A percentile compares a stretch with the other conserved stretches of the same genome.
Conservation (phyloP, 2,329 filamentous ascomycete genomes). For the Penicillium polonicum region DNA sequence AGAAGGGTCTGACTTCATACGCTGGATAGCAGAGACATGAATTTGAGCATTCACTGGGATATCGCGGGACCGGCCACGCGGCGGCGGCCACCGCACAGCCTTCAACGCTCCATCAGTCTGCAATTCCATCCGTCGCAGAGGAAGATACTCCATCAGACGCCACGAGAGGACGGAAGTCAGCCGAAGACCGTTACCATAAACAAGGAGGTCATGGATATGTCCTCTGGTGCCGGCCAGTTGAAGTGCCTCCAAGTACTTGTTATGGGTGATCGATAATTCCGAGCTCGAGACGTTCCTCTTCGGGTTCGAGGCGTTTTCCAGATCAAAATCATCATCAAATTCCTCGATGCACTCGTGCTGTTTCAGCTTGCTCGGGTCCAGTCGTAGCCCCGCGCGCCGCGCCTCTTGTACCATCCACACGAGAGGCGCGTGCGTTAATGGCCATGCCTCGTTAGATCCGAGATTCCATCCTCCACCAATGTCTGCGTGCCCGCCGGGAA, state of each 20-base stretch:
- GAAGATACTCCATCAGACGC: conserved; percentile 73
- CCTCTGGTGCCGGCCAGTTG: conserved; percentile 23
- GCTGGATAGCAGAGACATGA: conserved; percentile 68
- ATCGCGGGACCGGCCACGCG: conserved; percentile 69
- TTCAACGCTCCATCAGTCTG: conserved; percentile 57
- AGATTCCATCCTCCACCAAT: conserved; percentile 72
- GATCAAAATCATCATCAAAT: conserved; percentile 33
- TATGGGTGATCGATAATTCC: background rate
- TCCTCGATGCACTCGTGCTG: conserved; percentile 21
- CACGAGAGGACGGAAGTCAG: conserved; percentile 58
- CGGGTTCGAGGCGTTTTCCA: background rate
- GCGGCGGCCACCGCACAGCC: conserved; percentile 71
- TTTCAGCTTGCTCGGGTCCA: conserved; percentile 50
- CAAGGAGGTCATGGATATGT: conserved; percentile 65
- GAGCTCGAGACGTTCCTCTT: conserved; percentile 11
- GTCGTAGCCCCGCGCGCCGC: conserved; percentile 62
- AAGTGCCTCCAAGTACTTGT: background rate
- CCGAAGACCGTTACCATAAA: conserved; percentile 57
- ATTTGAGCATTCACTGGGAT: conserved; percentile 65
- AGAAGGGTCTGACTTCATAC: conserved; percentile 59
- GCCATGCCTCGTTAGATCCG: conserved; percentile 48
- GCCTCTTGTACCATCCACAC: conserved; percentile 68
- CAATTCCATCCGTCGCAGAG: conserved; percentile 73
- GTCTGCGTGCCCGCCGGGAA: conserved; percentile 71
- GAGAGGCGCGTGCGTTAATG: conserved; percentile 64